These are phyloP conservation scores for Penicillium oxalicum DNA, from an alignment of 2,329 filamentous ascomycete genomes.

Conservation along the genomic window DNA sequence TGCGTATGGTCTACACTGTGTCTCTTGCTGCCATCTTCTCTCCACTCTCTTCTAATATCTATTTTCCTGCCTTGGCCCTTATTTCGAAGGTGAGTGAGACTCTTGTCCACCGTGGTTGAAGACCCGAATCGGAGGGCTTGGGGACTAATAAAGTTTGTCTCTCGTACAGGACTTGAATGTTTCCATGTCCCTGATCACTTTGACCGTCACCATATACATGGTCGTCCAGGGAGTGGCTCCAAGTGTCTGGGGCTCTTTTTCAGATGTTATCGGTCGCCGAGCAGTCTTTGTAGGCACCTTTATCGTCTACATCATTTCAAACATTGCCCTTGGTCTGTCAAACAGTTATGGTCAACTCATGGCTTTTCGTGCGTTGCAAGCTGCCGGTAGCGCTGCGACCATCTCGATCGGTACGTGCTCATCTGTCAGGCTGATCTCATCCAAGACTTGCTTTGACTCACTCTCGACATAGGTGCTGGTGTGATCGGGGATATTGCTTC, in stretches of 20 bases:
- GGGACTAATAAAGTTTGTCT: background rate
- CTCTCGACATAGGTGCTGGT: slow-evolving; percentile 25
- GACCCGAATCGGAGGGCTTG: no score
- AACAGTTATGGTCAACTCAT: slow-evolving; percentile 42
- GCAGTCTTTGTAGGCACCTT: slow-evolving; percentile 44
- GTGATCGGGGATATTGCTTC: slow-evolving; percentile 40
- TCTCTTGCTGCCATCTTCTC: slow-evolving; percentile 40
- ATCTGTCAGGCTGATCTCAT: no score
- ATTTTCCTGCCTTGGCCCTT: slow-evolving; percentile 39
- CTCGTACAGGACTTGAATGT: slow-evolving; percentile 18
- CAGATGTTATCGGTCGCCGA: slow-evolving; percentile 44
- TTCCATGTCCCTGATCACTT: slow-evolving; percentile 25
- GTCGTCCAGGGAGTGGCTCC: slow-evolving; percentile 49
- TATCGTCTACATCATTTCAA: slow-evolving; percentile 44
- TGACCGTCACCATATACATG: slow-evolving; percentile 44
- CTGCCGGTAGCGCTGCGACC: slow-evolving; percentile 45
- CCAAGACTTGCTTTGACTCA: background rate
- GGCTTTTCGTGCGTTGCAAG: slow-evolving; percentile 45
- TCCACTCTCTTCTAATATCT: slow-evolving; percentile 43
- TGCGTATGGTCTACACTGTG: slow-evolving; percentile 36
- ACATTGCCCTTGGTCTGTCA: slow-evolving; percentile 42
- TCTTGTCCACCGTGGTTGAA: no score
- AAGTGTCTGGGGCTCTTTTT: slow-evolving; percentile 45
- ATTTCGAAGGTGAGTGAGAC: slow-evolving; percentile 18
- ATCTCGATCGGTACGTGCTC: slow-evolving; percentile 41